Conservation (phyloP, 495 filamentous ascomycete genomes). For the Talaromyces adpressus region DNA sequence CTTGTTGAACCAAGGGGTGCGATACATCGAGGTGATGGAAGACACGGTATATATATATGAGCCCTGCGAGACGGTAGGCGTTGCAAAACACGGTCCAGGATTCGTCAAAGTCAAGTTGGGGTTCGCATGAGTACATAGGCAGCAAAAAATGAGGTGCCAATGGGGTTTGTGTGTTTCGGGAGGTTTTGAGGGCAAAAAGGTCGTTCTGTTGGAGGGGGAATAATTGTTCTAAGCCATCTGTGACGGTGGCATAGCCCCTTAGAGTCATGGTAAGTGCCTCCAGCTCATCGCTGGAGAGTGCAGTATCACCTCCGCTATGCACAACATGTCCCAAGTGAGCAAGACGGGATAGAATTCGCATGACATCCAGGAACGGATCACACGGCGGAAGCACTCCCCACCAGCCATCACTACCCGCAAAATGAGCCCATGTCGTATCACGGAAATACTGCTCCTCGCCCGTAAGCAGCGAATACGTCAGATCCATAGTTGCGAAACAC, state of each 20-base stretch:
- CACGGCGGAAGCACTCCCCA: slow-evolving; percentile 3
- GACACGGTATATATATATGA: slow-evolving; percentile 10
- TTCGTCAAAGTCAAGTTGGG: background rate
- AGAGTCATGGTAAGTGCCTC: slow-evolving; percentile 2
- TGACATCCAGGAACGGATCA: slow-evolving; percentile 9
- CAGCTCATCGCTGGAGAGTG: background rate
- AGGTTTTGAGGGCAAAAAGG: background rate
- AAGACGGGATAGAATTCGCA: slow-evolving; percentile 6
- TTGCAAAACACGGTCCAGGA: slow-evolving; percentile 12
- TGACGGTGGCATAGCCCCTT: background rate
- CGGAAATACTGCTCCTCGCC: slow-evolving; percentile 9
- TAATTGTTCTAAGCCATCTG: background rate
- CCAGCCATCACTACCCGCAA: slow-evolving; percentile 8
- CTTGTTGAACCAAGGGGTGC: slow-evolving; percentile 7
- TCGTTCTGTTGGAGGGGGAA: background rate
- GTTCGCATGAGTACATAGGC: background rate
- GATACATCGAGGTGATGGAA: slow-evolving; percentile 1
- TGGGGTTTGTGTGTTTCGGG: background rate
- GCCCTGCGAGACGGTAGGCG: slow-evolving; percentile 7
- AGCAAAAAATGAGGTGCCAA: background rate
- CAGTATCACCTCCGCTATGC: background rate
- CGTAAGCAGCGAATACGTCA: slow-evolving; percentile 15
- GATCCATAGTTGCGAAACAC: slow-evolving; percentile 31
- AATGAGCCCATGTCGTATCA: slow-evolving; percentile 5
- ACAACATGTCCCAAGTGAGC: slow-evolving; percentile 4